Base-by-base conservation (phyloP, 352 stramenopile species). In the Phytophthora pseudosyringae region DNA sequence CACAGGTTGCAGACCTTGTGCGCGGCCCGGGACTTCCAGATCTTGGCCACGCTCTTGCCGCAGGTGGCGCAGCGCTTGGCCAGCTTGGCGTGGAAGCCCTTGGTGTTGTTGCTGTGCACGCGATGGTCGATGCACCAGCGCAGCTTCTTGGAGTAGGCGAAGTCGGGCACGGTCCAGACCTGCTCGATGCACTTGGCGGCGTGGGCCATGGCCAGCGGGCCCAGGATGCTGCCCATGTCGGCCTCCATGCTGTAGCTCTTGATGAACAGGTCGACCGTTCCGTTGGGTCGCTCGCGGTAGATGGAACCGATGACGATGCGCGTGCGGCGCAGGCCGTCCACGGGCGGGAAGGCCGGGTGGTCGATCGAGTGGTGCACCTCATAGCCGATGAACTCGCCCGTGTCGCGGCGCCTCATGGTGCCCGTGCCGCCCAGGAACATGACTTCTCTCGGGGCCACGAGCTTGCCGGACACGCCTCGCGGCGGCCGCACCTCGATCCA, bases 291-390 rank as follows among this genome's bases (percentile, higher is more conserved):
- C 41, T 69, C 48, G 18, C 64, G 59, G 18, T 77, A 74, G 45
- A 74, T 71, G 21, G 64, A 74, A 36, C 69, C 69, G 44, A 74
- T 71, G 32, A 74, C 59, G 46, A 77, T 66, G 32, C 69, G 69
- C 6, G 69, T 77, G 35, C 65, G 69, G 0, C 65, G 64, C 5
- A 77, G 43, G 8, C 64, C 69, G 28, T 90, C 69, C 8, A 78
- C 77, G 4, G 59, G 51, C 5, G 57, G 64, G 39, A 76, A 76
- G 2, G 60, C 58, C 2, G 69, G 69, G 50, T 77, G 64, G 31
- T 80, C 72, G 44, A 92, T 75, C 29, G 81, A 89, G 61, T 90
- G 81, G 28, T 83, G 77, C 51, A 86, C 73, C 38, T 86, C 73
- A 47, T 81, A 86, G 57, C 78, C 78, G 41, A 86, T 74, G 31